A percentile compares a stretch with the other conserved stretches of the same genome.
phyloP scores from a whole-genome alignment of 345 rosid genomes.

The Cardiospermum halicacabum region DNA sequence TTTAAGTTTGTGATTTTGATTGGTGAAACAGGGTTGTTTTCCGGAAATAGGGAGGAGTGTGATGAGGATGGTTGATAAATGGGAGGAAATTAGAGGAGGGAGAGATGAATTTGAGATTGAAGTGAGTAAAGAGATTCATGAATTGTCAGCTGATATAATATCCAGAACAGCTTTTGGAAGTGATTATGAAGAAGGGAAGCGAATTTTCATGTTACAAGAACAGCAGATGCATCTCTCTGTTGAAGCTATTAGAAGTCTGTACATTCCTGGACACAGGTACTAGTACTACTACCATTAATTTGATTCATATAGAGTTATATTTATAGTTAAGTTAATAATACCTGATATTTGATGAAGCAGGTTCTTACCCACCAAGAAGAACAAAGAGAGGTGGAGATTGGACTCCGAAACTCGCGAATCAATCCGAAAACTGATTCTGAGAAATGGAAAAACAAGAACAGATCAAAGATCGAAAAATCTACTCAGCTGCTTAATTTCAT shows the following conservation, averaged over 20 bases:
- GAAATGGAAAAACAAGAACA: slow-evolving; percentile 17
- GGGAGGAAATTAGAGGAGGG: slow-evolving; percentile 60
- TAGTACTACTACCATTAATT: too few relatives aligned
- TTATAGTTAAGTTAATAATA: too few relatives aligned
- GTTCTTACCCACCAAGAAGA: slow-evolving; percentile 74
- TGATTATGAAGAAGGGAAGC: slow-evolving; percentile 65
- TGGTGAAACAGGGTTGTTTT: slow-evolving; percentile 47
- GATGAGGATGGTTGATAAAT: slow-evolving; percentile 41
- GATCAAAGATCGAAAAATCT: slow-evolving; percentile 42
- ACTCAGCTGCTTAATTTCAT: slow-evolving; percentile 47
- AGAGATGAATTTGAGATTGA: slow-evolving; percentile 67
- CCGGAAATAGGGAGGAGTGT: slow-evolving; percentile 58
- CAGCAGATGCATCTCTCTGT: slow-evolving; percentile 52
- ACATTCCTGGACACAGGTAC: slow-evolving; percentile 84
- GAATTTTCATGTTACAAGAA: slow-evolving; percentile 60
- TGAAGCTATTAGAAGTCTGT: slow-evolving; percentile 49
- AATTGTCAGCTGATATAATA: slow-evolving; percentile 61
- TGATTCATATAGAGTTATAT: too few relatives aligned
- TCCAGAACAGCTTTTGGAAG: slow-evolving; percentile 90
- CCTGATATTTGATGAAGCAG: slow-evolving; percentile 22
- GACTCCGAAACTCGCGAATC: slow-evolving; percentile 62
- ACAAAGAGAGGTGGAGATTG: slow-evolving; percentile 63
- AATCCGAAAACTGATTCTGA: slow-evolving; percentile 42
- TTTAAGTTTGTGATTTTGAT: too few relatives aligned
- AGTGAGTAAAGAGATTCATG: slow-evolving; percentile 49